phyloP scores from a whole-genome alignment of 768 basidiomycete species.

The Suillus ampliporus region DNA sequence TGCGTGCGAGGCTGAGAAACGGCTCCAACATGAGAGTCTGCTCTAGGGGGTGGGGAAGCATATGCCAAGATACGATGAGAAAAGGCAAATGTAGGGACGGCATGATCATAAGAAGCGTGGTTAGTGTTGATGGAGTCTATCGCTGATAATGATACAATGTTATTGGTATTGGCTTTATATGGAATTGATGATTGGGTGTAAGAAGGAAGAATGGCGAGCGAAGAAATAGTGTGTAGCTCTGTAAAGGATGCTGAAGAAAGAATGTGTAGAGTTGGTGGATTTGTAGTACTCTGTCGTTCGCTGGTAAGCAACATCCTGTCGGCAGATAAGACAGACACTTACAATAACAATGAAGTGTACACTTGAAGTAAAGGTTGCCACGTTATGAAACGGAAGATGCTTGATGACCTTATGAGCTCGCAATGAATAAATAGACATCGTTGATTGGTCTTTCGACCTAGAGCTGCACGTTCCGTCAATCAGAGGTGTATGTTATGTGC shows the following conservation, averaged over 20 bases:
- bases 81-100: conserved; percentile 61
- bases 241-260: conserved; percentile 60
- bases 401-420: conserved; percentile 56
- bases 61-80: conserved; percentile 70
- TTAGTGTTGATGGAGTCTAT: conserved; percentile 29
- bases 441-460: conserved; percentile 26
- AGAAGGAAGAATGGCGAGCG: conserved; percentile 47
- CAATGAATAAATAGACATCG: conserved; percentile 52
- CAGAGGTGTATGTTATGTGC: background rate
- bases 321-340: conserved; percentile 30
- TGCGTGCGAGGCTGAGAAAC: conserved; percentile 28
- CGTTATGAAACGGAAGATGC: conserved; percentile 48
- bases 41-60: conserved; percentile 43
- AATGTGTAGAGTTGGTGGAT: conserved; percentile 59
- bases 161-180: conserved; percentile 40
- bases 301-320: conserved; percentile 2
- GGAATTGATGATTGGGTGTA: conserved; percentile 44
- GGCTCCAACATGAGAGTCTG: conserved; percentile 24
- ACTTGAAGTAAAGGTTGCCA: conserved; percentile 51
- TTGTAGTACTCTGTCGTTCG: conserved; percentile 56
- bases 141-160: conserved; percentile 46
- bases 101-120: conserved; percentile 17
- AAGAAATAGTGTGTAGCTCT: conserved; percentile 54
- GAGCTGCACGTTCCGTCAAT: conserved; percentile 26
- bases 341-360: conserved; percentile 62